phyloP scores from a whole-genome alignment of 441 rosid species.

The Biscutella auriculata region DNA sequence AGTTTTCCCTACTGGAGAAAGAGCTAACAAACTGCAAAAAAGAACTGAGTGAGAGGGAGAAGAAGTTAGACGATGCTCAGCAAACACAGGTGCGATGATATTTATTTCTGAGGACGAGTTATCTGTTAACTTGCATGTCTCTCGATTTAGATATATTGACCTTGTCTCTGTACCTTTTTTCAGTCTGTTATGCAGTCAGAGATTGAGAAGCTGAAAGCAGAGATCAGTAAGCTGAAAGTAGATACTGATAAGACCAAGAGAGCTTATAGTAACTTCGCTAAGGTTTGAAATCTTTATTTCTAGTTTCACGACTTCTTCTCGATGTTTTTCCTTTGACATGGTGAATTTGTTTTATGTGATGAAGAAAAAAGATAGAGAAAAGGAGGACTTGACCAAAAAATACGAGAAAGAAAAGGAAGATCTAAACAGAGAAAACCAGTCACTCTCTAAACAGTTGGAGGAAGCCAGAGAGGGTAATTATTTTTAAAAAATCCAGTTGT shows the following conservation, averaged over 20 bases:
- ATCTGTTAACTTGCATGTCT: neutral
- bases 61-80: conserved; percentile 44
- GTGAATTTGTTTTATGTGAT: conserved; percentile 31
- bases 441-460: conserved; percentile 71
- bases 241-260: conserved; percentile 27
- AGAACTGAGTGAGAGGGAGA: conserved; percentile 61
- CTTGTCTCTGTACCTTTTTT: conserved; percentile 11
- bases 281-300: conserved; percentile 29
- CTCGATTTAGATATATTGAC: conserved; percentile 6
- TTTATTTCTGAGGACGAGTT: neutral
- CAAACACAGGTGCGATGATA: conserved; percentile 48
- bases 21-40: conserved; percentile 51
- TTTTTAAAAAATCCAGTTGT: neutral
- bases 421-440: conserved; percentile 53
- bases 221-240: conserved; percentile 12
- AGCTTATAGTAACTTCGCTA: conserved; percentile 25
- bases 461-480: conserved; percentile 71
- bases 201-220: conserved; percentile 3
- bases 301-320: neutral
- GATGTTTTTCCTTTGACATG: conserved; percentile 11
- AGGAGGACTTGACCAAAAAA: conserved; percentile 21
- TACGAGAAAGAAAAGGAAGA: conserved; percentile 68
- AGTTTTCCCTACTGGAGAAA: conserved; percentile 53
- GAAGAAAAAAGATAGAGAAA: conserved; percentile 9
- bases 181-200: conserved; percentile 38